These are phyloP conservation scores for Colletotrichum brevisporum DNA, from an alignment of 2,329 filamentous ascomycete species.

Conservation along the genomic window DNA sequence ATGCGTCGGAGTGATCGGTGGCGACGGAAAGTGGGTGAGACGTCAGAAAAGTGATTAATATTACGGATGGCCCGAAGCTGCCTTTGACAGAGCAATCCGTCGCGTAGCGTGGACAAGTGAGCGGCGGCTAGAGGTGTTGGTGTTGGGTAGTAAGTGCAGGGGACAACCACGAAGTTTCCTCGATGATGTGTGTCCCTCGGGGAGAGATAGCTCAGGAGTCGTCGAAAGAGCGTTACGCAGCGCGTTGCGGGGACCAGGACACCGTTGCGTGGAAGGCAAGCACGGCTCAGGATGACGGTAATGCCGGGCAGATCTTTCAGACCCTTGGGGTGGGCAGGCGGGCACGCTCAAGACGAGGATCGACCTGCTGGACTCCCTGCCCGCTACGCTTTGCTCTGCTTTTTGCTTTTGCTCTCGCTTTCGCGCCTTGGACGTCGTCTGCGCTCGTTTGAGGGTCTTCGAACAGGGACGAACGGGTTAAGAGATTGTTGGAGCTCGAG, in stretches of 20 bases:
- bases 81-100: neutral
- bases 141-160: neutral
- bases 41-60: slow-evolving; percentile 1
- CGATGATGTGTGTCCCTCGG: neutral
- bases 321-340: neutral
- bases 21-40: slow-evolving; percentile 18
- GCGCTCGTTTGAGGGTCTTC: neutral
- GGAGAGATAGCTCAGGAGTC: neutral
- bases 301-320: slow-evolving; percentile 2
- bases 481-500: slow-evolving; percentile 2
- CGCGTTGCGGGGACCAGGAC: neutral
- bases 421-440: neutral
- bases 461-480: too few relatives aligned
- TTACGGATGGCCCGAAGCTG: neutral
- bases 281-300: neutral
- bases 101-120: neutral
- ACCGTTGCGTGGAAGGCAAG: neutral
- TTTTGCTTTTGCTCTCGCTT: too few relatives aligned
- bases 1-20: slow-evolving; percentile 1
- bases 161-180: slow-evolving; percentile 11
- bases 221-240: neutral
- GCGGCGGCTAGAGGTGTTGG: neutral
- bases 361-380: neutral
- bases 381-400: neutral
- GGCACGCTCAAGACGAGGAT: neutral